Evolutionary conservation across 108 stramenopile species (phyloP), one percentile per base, ranked within the genome.

Genomic region (Aurantiochytrium sp.): DNA sequence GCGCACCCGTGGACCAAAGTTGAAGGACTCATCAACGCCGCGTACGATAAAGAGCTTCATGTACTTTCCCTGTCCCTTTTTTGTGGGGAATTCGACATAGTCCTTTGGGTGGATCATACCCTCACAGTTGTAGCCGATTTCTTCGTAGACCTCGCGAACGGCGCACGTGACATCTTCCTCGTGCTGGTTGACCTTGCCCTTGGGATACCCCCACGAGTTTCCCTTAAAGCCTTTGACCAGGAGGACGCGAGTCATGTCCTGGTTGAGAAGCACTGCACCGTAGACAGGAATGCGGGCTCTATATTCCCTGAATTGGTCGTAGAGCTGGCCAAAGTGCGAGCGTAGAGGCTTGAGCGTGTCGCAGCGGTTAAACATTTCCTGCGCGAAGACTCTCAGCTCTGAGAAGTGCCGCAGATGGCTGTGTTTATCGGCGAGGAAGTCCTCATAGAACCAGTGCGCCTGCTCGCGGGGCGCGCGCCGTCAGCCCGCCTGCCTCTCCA

Each of bases 391-490:
- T 45, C 51, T 19, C 5, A 89, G 83, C 43, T 49, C 25, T 1
- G 44, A 28, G 4, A 89, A 71, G 51, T 91, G 90, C n/a, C 72
- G 89, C 18, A 91, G n/a, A 16, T 59, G 23, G 25, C 87, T 83
- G 0, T 23, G 72, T 4, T 91, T 60, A 57, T 92, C 92, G 53
- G 90, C 92, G 29, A 60, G 58, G 53, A 91, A 92, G 72, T 92
- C 92, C 72, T 92, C 92, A 73, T 92, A 92, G 57, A 59, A 92
- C 92, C 92, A 92, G 58, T 92, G 87, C 51, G 92, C 92, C 89
- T 91, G 90, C 51, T 35, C 35, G 35, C 35, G 35, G 35, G 35
- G 1, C 2, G 35, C 35, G 2, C 35, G 2, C 35, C 35, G 35
- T 35, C 35, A 35, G 35, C 35, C 35, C 35, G 35, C 35, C 2